Conservation (phyloP, 1,284 basidiomycete species). For the Coniferiporia sulphurascens region DNA sequence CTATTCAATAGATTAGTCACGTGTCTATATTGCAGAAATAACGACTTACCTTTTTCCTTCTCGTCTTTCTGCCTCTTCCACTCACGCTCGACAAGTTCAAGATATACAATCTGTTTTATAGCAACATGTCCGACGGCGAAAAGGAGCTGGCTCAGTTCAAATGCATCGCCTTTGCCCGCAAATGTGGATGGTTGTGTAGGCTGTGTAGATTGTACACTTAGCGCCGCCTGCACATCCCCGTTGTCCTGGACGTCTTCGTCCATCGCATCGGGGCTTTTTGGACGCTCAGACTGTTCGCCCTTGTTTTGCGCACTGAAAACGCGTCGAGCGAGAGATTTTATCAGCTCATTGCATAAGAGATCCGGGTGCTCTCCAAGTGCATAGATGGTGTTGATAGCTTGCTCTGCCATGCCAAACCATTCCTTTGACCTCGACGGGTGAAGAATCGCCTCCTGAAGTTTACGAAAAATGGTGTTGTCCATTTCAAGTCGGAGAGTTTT, state of each 20-base stretch:
- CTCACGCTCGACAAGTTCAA: slow-evolving; percentile 96
- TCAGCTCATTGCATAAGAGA: slow-evolving; percentile 73
- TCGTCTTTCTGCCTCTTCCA: slow-evolving; percentile 96
- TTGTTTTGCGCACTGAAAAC: slow-evolving; percentile 49
- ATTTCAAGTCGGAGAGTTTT: slow-evolving; percentile 86
- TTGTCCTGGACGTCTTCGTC: slow-evolving; percentile 37
- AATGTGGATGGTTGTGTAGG: background rate
- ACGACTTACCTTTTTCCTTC: slow-evolving; percentile 60
- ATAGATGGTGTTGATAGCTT: slow-evolving; percentile 95
- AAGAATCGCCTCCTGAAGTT: slow-evolving; percentile 76
- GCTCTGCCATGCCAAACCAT: slow-evolving; percentile 96
- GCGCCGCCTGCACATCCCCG: slow-evolving; percentile 17
- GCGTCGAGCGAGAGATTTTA: slow-evolving; percentile 74
- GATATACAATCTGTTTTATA: slow-evolving; percentile 95
- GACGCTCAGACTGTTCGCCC: slow-evolving; percentile 12
- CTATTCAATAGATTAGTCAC: slow-evolving; percentile 29
- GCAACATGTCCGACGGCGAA: slow-evolving; percentile 96
- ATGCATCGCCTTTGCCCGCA: slow-evolving; percentile 70
- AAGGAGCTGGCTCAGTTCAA: slow-evolving; percentile 85
- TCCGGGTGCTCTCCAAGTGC: slow-evolving; percentile 94
- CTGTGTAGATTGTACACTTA: slow-evolving; percentile 18
- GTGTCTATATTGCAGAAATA: background rate
- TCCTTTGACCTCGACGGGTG: slow-evolving; percentile 78
- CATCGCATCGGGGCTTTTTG: slow-evolving; percentile 44
- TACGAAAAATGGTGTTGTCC: slow-evolving; percentile 83